Base-by-base conservation (phyloP, 306 rosid genomes). In the Malus asiatica region DNA sequence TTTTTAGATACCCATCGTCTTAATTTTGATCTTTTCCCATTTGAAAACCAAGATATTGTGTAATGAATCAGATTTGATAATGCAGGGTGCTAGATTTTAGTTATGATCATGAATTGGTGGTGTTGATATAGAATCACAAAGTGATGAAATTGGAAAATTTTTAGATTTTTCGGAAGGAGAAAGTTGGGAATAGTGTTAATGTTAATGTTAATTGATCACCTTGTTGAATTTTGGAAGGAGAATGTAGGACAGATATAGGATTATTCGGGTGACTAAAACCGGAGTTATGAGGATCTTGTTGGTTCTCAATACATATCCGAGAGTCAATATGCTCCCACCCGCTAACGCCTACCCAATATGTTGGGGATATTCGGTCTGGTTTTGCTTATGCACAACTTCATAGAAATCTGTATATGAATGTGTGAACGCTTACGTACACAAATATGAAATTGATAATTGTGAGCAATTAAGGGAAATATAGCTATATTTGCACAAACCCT, bases 1-100 rank as follows among this genome's bases (percentile, higher is more conserved):
- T 35, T 57, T 78, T 53, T 44, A 42, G 82, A 57, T 46, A 13
- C 73, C 32, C 72, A 22, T 66, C 64, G 20, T 74, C 75, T 30
- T 79, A 32, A 46, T 78, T 59, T 82, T 55, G 58, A 42, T 74
- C 14, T 32, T 32, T 58, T 57, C 55, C 30, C 44, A 58, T 29
- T 65, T 72, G 40, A 73, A 69, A 42, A 25, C 27, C 19, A 30
- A 7, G 55, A 30, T 61, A 9, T 68, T 80, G 11, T 59, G 7
- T 57, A 27, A 32, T 65, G 58, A 19, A 32, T 45, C 19, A 23
- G 25, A 68, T 77, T 79, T 75, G 58, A 53, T 62, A 22, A 76
- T 65, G 66, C 32, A 32, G 81, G 76, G 1, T 79, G 44, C 75
- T 73, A 68, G 33, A 38, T 12, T 73, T 53, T 9, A 14, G 62